Percentiles rank a stretch among this genome's conserved stretches.
phyloP scores from a whole-genome alignment of 2,329 filamentous ascomycete species.

The Cladosporium sp. region DNA sequence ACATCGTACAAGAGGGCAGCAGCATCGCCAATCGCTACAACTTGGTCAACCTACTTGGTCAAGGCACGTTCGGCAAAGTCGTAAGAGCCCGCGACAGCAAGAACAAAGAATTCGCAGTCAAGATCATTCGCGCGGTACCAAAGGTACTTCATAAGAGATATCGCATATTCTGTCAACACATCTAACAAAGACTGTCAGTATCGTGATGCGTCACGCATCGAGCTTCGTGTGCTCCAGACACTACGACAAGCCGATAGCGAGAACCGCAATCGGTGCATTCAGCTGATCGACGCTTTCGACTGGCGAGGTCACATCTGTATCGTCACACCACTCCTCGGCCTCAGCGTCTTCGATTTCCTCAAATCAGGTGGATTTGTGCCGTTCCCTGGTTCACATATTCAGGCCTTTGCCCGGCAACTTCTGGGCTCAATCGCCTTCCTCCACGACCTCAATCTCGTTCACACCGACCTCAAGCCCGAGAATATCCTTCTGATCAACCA shows the following conservation, averaged over 20 bases:
- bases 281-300: slow-evolving; percentile 94
- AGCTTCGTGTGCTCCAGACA: slow-evolving; percentile 86
- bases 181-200: slow-evolving; percentile 48
- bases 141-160: slow-evolving; percentile 47
- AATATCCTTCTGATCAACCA: slow-evolving; percentile 64
- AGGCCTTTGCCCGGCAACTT: slow-evolving; percentile 90
- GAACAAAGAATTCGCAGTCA: slow-evolving; percentile 85
- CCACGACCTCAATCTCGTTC: slow-evolving; percentile 94
- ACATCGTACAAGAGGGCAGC: slow-evolving; percentile 84
- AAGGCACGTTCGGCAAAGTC: slow-evolving; percentile 97
- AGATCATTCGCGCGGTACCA: slow-evolving; percentile 96
- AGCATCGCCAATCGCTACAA: slow-evolving; percentile 85
- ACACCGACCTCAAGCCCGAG: slow-evolving; percentile 72
- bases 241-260: slow-evolving; percentile 84
- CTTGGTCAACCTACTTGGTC: slow-evolving; percentile 83
- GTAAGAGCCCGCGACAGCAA: slow-evolving; percentile 83
- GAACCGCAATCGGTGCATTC: slow-evolving; percentile 95
- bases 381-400: slow-evolving; percentile 97
- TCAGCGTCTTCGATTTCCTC: slow-evolving; percentile 97
- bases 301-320: slow-evolving; percentile 95
- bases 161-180: neutral
- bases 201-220: slow-evolving; percentile 90
- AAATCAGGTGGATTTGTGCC: slow-evolving; percentile 94
- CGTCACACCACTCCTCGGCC: slow-evolving; percentile 72
- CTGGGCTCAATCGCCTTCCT: slow-evolving; percentile 98